Conservation (phyloP, 2,329 filamentous ascomycete genomes). For the Xylariales sp. region DNA sequence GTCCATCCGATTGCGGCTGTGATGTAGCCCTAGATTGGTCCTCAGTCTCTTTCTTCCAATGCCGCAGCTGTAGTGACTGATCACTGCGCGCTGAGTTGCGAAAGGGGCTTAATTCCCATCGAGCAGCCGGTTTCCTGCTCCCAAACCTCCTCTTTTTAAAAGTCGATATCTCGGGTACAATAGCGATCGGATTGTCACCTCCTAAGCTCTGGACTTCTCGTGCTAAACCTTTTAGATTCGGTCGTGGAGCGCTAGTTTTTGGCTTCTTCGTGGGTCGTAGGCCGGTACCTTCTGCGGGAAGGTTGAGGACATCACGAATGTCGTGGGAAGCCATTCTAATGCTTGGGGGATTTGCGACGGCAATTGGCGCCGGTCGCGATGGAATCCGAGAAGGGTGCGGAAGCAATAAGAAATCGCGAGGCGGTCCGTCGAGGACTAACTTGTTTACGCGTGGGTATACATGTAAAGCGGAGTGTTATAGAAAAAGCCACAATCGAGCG, state of each 20-base stretch:
- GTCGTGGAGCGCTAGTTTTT: slow-evolving; percentile 70
- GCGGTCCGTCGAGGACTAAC: background rate
- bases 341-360: background rate
- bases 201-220: slow-evolving; percentile 74
- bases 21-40: slow-evolving; percentile 46
- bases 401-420: background rate
- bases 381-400: background rate
- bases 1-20: slow-evolving; percentile 40
- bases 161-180: slow-evolving; percentile 68
- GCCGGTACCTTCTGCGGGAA: slow-evolving; percentile 70
- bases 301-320: slow-evolving; percentile 88
- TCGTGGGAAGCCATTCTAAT: slow-evolving; percentile 78
- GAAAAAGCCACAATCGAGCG: background rate
- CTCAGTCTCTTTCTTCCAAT: slow-evolving; percentile 80
- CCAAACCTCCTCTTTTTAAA: slow-evolving; percentile 70
- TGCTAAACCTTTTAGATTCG: slow-evolving; percentile 71
- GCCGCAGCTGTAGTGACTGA: slow-evolving; percentile 73
- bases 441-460: slow-evolving; percentile 2
- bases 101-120: slow-evolving; percentile 78
- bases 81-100: slow-evolving; percentile 81
- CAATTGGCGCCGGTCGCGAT: slow-evolving; percentile 3
- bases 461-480: background rate
- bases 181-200: slow-evolving; percentile 74
- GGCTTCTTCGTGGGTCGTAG: slow-evolving; percentile 78
- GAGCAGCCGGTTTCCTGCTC: slow-evolving; percentile 65